Base-by-base conservation (phyloP, 1,284 basidiomycete species). In the Stygiomarasmius scandens region DNA sequence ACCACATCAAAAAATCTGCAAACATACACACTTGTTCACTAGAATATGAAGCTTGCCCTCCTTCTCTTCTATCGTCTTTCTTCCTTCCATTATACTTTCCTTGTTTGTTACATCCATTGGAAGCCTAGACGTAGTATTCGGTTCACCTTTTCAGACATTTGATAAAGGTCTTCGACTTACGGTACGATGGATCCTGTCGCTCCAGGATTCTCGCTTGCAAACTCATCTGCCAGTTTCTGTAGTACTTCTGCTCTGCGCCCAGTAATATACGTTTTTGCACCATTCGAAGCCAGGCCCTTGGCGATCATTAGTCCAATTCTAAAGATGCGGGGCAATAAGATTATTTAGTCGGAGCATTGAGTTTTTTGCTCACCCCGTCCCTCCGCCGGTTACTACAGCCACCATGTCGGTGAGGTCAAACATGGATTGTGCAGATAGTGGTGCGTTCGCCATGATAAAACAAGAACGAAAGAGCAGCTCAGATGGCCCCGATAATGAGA, bases 231-330 rank as follows among this genome's bases (percentile, higher is more conserved):
- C 24, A 81, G 76, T 58, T 78, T 82, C 64, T 87, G 77, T 23
- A 92, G 76, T 1, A 89, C 82, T 5, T 87, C 82, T 47, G 78
- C 69, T 50, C 90, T 79, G 49, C 90, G 77, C 10, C 88, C 87
- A 1, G 83, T 84, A 64, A 95, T 89, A 69, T 94, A 95, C 14
- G 94, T 92, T 62, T 86, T 89, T 14, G 92, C 90, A 1, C 91
- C 90, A 64, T 87, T 89, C 22, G 83, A 82, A 10, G 90, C 89
- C 14, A 95, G 78, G 3, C 88, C 90, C 55, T 81, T 78, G 4
- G 91, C 78, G 56, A 92, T 91, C 84, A 89, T 88, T 59, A 87
- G 71, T 4, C 75, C 38, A 74, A 25, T 34, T 41, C 34, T 23
- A 36, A 19, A 8, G 27, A 41, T 14, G 5, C 16, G 29, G 23